Conservation (phyloP, 169 alveolate species). For the Eimeria necatrix region DNA sequence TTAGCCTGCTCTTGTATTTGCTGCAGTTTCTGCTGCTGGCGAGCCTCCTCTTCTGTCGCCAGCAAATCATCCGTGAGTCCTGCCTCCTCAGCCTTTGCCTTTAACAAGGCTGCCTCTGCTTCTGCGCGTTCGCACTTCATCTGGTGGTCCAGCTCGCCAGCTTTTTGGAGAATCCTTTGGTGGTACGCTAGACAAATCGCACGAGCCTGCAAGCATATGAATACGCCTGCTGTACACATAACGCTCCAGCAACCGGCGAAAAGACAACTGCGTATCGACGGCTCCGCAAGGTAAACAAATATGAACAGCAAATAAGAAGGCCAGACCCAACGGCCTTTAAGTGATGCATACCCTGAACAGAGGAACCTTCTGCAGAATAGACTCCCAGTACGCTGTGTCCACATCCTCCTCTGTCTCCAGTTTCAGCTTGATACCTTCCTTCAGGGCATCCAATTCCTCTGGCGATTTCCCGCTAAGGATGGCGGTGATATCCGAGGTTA, state of each 20-base stretch:
- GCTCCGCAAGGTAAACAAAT: background rate
- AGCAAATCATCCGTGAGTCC: constrained; percentile 41
- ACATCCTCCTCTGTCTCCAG: constrained; percentile 76
- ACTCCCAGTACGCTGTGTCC: constrained; percentile 82
- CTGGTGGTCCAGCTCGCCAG: constrained; percentile 64
- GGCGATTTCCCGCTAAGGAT: constrained; percentile 70
- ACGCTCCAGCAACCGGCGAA: background rate
- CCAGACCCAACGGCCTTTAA: background rate
- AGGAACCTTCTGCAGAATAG: constrained; percentile 77
- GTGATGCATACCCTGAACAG: constrained; percentile 36
- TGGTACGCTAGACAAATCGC: constrained; percentile 60
- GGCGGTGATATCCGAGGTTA: constrained; percentile 63
- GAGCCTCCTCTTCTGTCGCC: background rate
- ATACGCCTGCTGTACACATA: background rate
- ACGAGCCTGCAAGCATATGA: constrained; percentile 65
- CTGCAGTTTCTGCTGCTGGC: constrained; percentile 36
- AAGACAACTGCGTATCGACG: background rate
- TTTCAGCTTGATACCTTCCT: constrained; percentile 62
- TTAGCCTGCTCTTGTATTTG: constrained; percentile 54
- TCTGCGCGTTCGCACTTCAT: constrained; percentile 52
- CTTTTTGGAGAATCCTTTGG: constrained; percentile 47
- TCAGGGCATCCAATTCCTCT: constrained; percentile 57
- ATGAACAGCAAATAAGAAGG: background rate
- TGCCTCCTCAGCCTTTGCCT: constrained; percentile 59
- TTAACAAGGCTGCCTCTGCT: constrained; percentile 52